Conservation (phyloP, 768 basidiomycete species). For the Pisolithus albus region DNA sequence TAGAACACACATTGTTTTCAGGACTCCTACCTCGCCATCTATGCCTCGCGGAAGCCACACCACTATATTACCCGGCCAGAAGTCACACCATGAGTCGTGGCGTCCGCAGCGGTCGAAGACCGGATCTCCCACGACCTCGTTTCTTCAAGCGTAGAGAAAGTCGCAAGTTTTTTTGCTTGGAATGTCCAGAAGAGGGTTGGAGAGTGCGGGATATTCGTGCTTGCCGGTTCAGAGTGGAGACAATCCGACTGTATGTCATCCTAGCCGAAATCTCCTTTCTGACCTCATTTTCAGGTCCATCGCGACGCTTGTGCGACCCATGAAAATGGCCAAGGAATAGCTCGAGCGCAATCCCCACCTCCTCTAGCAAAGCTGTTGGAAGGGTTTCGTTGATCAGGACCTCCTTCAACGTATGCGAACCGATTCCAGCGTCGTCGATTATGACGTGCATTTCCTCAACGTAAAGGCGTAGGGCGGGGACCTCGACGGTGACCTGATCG, state of each 20-base stretch:
- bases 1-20: constrained; percentile 42
- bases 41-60: constrained; percentile 29
- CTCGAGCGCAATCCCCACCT: constrained; percentile 50
- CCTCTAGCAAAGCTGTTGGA: constrained; percentile 24
- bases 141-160: constrained; percentile 28
- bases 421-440: constrained; percentile 54
- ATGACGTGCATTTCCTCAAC: constrained; percentile 45
- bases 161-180: constrained; percentile 29
- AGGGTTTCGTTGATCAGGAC: constrained; percentile 31
- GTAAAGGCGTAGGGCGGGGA: constrained; percentile 44
- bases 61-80: constrained; percentile 68
- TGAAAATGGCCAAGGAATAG: constrained; percentile 49
- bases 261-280: constrained; percentile 36
- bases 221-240: constrained; percentile 30
- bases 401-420: constrained; percentile 33
- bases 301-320: constrained; percentile 32
- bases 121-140: constrained; percentile 26
- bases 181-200: constrained; percentile 37
- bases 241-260: constrained; percentile 40
- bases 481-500: constrained; percentile 35
- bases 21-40: constrained; percentile 16
- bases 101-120: constrained; percentile 21
- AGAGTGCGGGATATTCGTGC: constrained; percentile 29
- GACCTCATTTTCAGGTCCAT: constrained; percentile 29
- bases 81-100: constrained; percentile 49